These are phyloP conservation scores for Gaillardinia entomophila DNA, from an alignment of 805 yeast species.

Conservation along the genomic window DNA sequence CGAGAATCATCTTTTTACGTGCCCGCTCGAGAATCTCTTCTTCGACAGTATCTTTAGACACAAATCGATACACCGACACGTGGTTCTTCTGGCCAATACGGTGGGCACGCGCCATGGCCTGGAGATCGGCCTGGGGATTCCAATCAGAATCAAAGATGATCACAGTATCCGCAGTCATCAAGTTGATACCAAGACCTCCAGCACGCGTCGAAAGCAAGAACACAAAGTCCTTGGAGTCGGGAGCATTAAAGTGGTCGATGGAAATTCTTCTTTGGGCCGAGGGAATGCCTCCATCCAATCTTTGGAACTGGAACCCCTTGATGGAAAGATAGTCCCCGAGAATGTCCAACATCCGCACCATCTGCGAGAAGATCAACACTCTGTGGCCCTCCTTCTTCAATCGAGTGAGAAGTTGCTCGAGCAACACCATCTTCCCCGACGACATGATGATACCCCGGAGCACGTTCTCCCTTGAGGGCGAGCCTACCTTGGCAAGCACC, in stretches of 20 bases:
- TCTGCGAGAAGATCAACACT: constrained; percentile 90
- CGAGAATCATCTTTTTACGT: constrained; percentile 95
- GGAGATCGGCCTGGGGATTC: constrained; percentile 99
- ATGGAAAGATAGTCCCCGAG: constrained; percentile 87
- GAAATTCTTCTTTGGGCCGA: constrained; percentile 90
- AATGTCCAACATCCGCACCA: constrained; percentile 95
- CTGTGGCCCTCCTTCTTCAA: constrained; percentile 92
- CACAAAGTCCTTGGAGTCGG: constrained; percentile 86
- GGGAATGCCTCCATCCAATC: constrained; percentile 95
- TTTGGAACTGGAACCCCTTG: constrained; percentile 82
- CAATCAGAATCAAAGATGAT: constrained; percentile 97
- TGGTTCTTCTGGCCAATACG: constrained; percentile 99
- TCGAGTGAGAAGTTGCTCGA: constrained; percentile 82
- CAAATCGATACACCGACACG: constrained; percentile 95
- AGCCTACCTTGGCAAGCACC: constrained; percentile 61
- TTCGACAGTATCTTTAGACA: constrained; percentile 96
- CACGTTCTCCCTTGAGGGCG: constrained; percentile 66
- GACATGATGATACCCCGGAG: constrained; percentile 93
- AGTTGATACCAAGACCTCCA: constrained; percentile 96
- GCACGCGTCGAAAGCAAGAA: constrained; percentile 93
- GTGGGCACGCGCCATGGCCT: constrained; percentile 99
- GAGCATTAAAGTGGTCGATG: constrained; percentile 94
- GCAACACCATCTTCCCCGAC: constrained; percentile 94
- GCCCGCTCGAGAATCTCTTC: constrained; percentile 97
- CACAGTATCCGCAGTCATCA: constrained; percentile 99